Percentiles rank a stretch among this genome's conserved stretches.
These are phyloP conservation scores for Penicillium coprophilum DNA, from an alignment of 495 filamentous ascomycete genomes.

Conservation along the genomic window DNA sequence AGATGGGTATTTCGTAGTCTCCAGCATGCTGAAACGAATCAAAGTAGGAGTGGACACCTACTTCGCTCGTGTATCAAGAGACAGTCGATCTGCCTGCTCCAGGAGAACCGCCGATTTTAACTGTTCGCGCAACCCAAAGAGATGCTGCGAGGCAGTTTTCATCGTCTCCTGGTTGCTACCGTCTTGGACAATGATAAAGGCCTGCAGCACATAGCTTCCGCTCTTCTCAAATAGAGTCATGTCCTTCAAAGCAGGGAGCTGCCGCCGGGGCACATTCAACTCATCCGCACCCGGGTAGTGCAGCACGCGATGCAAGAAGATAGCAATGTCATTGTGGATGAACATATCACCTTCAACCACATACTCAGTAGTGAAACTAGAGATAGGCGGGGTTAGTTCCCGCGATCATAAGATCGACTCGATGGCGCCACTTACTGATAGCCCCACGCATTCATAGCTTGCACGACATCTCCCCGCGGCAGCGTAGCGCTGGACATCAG, in stretches of 20 bases:
- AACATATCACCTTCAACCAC: conserved; percentile 51
- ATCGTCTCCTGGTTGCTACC: conserved; percentile 54
- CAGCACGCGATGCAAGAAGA: conserved; percentile 49
- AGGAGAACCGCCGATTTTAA: conserved; percentile 66
- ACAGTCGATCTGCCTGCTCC: conserved; percentile 60
- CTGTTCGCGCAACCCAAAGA: conserved; percentile 59
- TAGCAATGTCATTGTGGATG: conserved; percentile 46
- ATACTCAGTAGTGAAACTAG: conserved; percentile 52
- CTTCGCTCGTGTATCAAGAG: conserved; percentile 64
- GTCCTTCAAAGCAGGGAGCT: conserved; percentile 35
- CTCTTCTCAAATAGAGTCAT: conserved; percentile 46
- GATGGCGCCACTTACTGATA: conserved; percentile 45
- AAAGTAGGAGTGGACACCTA: conserved; percentile 16
- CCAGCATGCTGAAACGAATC: neutral
- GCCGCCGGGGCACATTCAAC: conserved; percentile 29
- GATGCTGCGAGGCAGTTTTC: conserved; percentile 55
- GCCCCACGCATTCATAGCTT: conserved; percentile 52
- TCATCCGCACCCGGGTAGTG: conserved; percentile 37
- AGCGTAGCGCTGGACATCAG: conserved; percentile 47
- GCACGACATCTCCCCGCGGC: conserved; percentile 44
- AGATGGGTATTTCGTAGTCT: neutral
- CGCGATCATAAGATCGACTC: conserved; percentile 17
- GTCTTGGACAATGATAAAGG: conserved; percentile 49
- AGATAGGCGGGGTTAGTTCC: conserved; percentile 16
- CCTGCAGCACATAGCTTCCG: conserved; percentile 53